These are phyloP conservation scores for Pleodorina starrii DNA, from an alignment of 139 green algal genomes.

Conservation along the genomic window DNA sequence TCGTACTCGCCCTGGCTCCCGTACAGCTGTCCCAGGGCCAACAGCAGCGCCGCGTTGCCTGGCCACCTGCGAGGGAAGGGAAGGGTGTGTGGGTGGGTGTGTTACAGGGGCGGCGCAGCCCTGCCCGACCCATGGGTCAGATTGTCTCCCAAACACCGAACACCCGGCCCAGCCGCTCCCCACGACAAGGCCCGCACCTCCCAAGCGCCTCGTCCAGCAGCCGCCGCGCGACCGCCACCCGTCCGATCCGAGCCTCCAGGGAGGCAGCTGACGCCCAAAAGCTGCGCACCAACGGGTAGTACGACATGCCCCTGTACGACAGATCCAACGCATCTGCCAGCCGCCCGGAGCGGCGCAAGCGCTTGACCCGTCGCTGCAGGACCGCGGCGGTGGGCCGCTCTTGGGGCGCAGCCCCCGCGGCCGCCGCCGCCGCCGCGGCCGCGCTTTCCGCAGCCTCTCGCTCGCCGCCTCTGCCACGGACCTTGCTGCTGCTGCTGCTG, in stretches of 20 bases:
- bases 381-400: neutral
- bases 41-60: conserved; percentile 45
- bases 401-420: no score
- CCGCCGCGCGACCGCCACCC: conserved; percentile 8
- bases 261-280: conserved; percentile 56
- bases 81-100: neutral
- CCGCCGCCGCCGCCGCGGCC: no score
- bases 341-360: conserved; percentile 1
- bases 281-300: conserved; percentile 39
- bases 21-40: conserved; percentile 20
- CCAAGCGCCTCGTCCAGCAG: conserved; percentile 15
- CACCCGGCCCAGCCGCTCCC: neutral
- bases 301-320: conserved; percentile 43
- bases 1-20: neutral
- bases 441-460: no score
- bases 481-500: neutral
- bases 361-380: conserved; percentile 10
- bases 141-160: neutral
- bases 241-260: conserved; percentile 48
- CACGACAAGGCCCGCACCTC: neutral
- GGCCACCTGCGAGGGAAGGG: conserved; percentile 35
- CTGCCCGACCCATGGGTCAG: no score
- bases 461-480: no score
- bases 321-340: conserved; percentile 25
- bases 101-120: no score